Conservation (phyloP, 202 grass and related monocot genomes). For the Brachypodium distachyon region DNA sequence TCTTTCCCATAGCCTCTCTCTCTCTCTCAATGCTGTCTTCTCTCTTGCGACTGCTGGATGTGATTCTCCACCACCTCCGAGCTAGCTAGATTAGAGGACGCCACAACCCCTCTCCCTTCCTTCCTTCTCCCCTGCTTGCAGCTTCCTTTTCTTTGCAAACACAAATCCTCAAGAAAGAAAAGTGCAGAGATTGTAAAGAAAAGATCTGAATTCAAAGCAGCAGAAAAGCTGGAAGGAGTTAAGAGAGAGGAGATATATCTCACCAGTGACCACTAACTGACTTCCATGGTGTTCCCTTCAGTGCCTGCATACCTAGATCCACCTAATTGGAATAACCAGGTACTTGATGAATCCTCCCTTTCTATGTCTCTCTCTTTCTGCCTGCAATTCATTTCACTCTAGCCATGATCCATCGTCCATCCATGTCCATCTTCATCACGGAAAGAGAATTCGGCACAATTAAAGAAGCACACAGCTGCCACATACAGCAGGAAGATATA, state of each 20-base stretch:
- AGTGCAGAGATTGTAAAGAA: conserved; percentile 46
- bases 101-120: conserved; percentile 45
- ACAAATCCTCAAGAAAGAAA: conserved; percentile 39
- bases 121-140: conserved; percentile 11
- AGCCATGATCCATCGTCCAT: conserved; percentile 15
- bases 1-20: conserved; percentile 33
- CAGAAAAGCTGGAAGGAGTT: conserved; percentile 31
- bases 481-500: conserved; percentile 1
- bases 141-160: conserved; percentile 41
- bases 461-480: conserved; percentile 11
- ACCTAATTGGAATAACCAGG: conserved; percentile 91
- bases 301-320: conserved; percentile 90
- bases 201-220: conserved; percentile 52
- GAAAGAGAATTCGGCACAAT: conserved; percentile 22
- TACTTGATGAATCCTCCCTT: conserved; percentile 31
- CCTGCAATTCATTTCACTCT: background rate
- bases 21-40: conserved; percentile 39
- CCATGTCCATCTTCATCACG: conserved; percentile 25
- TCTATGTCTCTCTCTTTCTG: background rate
- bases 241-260: conserved; percentile 26
- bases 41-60: conserved; percentile 53
- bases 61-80: conserved; percentile 86
- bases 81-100: conserved; percentile 40
- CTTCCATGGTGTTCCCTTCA: conserved; percentile 87
- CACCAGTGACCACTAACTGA: conserved; percentile 42